Evolutionary conservation across 23 red algal species (phyloP).

Genomic region (Gracilaria vermiculophylla): DNA sequence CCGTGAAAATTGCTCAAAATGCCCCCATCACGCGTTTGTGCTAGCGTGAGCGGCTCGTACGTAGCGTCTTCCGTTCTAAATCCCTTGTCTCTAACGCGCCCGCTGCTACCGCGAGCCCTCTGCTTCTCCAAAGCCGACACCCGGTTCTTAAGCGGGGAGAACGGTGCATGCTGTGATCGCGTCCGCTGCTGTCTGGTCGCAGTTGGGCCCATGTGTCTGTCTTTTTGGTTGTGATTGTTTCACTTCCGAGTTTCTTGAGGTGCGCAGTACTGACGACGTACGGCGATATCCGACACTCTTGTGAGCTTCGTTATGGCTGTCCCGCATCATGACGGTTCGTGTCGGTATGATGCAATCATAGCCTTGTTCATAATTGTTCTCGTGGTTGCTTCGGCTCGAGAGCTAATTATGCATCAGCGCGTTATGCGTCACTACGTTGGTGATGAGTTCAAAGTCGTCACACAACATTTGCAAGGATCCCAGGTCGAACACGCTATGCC

Average conservation of each 20-base stretch:
- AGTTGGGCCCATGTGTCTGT: background rate
- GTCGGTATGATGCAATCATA: background rate
- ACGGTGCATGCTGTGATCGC: background rate
- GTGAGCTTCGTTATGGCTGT: conserved; percentile 1
- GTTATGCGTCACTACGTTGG: background rate
- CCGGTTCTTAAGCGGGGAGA: background rate
- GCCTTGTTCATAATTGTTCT: background rate
- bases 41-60: background rate
- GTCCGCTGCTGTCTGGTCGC: background rate
- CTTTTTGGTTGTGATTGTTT: background rate
- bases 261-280: background rate
- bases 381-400: background rate
- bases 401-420: conserved; percentile 13
- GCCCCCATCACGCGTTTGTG: background rate
- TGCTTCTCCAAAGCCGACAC: background rate
- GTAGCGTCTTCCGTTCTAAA: background rate
- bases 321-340: background rate
- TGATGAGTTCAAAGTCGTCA: background rate
- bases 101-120: background rate
- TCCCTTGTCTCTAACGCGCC: background rate
- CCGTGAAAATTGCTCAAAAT: background rate
- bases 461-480: background rate
- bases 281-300: background rate
- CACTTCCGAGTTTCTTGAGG: background rate
- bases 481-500: background rate